Conservation (phyloP, 2,329 filamentous ascomycete genomes). For the Amphichorda felina region DNA sequence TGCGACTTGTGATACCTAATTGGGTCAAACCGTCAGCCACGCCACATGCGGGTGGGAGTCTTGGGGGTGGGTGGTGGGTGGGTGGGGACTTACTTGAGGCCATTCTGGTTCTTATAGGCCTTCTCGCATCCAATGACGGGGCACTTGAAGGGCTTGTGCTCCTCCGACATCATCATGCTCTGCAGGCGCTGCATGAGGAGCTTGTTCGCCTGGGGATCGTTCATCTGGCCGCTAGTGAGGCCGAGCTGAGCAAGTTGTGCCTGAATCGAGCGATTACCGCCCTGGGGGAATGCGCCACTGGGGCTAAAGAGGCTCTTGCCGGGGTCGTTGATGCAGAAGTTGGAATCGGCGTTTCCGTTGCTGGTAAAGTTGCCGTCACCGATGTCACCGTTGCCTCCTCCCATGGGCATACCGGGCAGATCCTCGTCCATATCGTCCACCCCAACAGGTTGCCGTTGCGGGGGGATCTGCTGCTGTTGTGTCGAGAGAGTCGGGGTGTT, state of each 20-base stretch:
- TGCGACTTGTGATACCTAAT: conserved; percentile 62
- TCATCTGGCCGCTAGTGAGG: conserved; percentile 59
- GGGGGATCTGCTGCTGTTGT: conserved; percentile 44
- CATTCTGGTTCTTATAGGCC: conserved; percentile 99
- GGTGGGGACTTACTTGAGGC: conserved; percentile 62
- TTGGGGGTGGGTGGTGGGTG: not conserved
- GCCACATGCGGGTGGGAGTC: not conserved
- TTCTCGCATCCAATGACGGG: conserved; percentile 98
- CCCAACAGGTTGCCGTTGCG: conserved; percentile 28
- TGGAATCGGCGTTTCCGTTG: conserved; percentile 26
- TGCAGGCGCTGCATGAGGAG: conserved; percentile 44
- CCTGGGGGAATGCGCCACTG: conserved; percentile 55
- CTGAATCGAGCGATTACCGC: conserved; percentile 49
- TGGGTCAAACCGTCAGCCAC: conserved; percentile 13
- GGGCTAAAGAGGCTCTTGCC: conserved; percentile 88
- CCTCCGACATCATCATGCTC: conserved; percentile 62
- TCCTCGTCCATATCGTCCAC: conserved; percentile 64
- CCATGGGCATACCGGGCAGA: conserved; percentile 49
- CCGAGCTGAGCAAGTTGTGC: conserved; percentile 62
- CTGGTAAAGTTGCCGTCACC: conserved; percentile 31
- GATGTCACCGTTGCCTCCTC: conserved; percentile 31
- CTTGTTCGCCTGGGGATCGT: conserved; percentile 62
- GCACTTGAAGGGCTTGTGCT: conserved; percentile 95
- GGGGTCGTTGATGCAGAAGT: conserved; percentile 75
- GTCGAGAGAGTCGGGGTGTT: conserved; percentile 88